These are phyloP conservation scores for Epichloe aotearoae DNA, from an alignment of 2,329 filamentous ascomycete genomes.

Conservation along the genomic window DNA sequence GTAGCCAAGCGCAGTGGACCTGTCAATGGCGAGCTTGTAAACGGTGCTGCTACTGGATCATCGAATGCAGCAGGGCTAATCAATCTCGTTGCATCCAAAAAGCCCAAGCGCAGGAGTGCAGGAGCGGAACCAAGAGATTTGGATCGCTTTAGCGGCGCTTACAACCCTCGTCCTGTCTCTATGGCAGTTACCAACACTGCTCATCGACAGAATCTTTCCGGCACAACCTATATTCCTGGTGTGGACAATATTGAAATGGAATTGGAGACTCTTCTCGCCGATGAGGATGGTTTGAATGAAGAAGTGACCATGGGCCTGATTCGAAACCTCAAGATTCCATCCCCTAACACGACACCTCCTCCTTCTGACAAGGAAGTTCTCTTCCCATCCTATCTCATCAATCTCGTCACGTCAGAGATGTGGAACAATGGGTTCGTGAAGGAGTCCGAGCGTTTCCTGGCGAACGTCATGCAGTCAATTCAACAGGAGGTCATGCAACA, in stretches of 20 bases:
- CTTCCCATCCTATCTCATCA: constrained; percentile 98
- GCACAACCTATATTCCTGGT: constrained; percentile 65
- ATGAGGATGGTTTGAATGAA: constrained; percentile 91
- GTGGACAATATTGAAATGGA: constrained; percentile 90
- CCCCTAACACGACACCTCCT: constrained; percentile 71
- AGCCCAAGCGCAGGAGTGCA: constrained; percentile 86
- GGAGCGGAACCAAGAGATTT: constrained; percentile 73
- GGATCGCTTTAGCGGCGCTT: constrained; percentile 83
- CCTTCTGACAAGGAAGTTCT: constrained; percentile 97
- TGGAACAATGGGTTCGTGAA: constrained; percentile 99
- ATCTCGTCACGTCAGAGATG: constrained; percentile 98
- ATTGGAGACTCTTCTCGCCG: constrained; percentile 81
- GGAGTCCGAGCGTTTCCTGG: constrained; percentile 95
- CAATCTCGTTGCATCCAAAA: constrained; percentile 94
- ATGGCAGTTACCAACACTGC: constrained; percentile 69
- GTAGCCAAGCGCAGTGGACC: constrained; percentile 67
- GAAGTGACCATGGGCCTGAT: constrained; percentile 95
- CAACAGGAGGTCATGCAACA: constrained; percentile 99
- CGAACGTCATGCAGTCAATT: constrained; percentile 99
- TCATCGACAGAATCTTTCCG: constrained; percentile 58
- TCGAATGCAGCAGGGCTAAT: constrained; percentile 65
- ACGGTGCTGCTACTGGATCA: constrained; percentile 28
- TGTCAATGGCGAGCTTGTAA: constrained; percentile 47
- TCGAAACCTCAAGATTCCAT: constrained; percentile 89
- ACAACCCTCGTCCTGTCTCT: constrained; percentile 89